Percentiles rank a stretch among this genome's conserved stretches.
Conservation (phyloP, 2,329 filamentous ascomycete genomes). For the Ascochyta fabae region DNA sequence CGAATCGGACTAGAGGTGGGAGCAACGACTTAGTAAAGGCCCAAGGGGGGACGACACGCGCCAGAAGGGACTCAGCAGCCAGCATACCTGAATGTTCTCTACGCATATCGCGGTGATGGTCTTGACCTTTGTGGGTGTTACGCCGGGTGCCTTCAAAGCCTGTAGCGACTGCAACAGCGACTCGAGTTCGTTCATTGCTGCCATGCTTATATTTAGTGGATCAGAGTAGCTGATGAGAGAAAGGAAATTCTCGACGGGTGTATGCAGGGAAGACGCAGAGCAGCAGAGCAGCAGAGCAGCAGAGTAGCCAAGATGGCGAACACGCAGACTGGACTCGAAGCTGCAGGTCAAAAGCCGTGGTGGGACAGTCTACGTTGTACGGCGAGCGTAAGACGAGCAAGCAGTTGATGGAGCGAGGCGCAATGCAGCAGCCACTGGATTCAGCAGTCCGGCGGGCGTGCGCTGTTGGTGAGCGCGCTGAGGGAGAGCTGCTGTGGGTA, state of each 20-base stretch:
- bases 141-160: conserved; percentile 87
- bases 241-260: conserved; percentile 20
- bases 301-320: conserved; percentile 30
- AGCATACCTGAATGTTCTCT: conserved; percentile 52
- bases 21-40: conserved; percentile 34
- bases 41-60: conserved; percentile 15
- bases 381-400: conserved; percentile 29
- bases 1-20: conserved; percentile 77
- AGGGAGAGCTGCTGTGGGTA: conserved; percentile 22
- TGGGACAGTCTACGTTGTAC: conserved; percentile 37
- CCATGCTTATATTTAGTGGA: conserved; percentile 52
- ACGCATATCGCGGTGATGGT: conserved; percentile 87
- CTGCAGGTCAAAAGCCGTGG: conserved; percentile 32
- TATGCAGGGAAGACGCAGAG: conserved; percentile 17
- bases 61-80: conserved; percentile 18
- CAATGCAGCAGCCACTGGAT: conserved; percentile 24
- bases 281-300: conserved; percentile 26
- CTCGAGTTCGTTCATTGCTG: conserved; percentile 90
- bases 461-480: conserved; percentile 31
- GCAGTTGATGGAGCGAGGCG: conserved; percentile 29
- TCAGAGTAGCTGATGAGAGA: conserved; percentile 27
- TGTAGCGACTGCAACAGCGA: conserved; percentile 90
- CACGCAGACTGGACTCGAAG: conserved; percentile 25
- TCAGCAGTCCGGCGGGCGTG: conserved; percentile 21
- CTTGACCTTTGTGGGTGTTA: conserved; percentile 90